Evolutionary conservation across 2,329 filamentous ascomycete genomes (phyloP), one percentile per base, ranked within the genome.

Genomic region (Ophiostoma pallidulum): DNA sequence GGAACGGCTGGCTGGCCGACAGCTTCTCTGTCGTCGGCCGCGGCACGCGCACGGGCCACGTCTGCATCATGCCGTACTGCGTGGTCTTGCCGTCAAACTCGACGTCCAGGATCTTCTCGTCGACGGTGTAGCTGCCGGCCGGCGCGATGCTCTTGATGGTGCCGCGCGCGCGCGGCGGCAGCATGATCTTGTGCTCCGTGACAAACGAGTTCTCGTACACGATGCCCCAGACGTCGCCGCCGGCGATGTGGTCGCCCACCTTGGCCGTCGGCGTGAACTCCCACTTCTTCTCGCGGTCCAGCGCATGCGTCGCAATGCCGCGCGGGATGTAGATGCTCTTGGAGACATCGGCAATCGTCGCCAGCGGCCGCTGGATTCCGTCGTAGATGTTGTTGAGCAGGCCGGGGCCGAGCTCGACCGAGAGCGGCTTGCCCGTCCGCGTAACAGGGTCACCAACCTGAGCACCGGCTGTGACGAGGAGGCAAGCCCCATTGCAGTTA

Each of bases 311-410:
- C 49, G 86, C 71, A 63, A 98, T 91, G 67, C 92, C 92, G 59
- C 92, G 87, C 60, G 92, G 92, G 56, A 98, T 98, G 69, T 98
- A 98, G 68, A 98, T 98, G 68, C 86, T 89, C 62, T 88, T 73
- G 45, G 89, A 81, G 41, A 77, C 69, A 35, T 83, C 72, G 58
- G 87, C 74, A 61, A 98, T 98, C 57, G 79, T 82, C 69, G 84
- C 84, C 59, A 98, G 82, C 43, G 92, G 92, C 64, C 92, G 84
- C 69, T 98, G 92, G 61, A 98, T 98, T 72, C 92, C 92, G 66
- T 98, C 92, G 75, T 97, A 98, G 67, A 98, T 98, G 57, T 92
- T 96, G 72, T 97, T 91, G 78, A 98, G 88, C 66, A 98, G 74
- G 64, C 92, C 92, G 54, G 92, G 92, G 43, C 92, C 92, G 41